Percentiles rank a stretch among this genome's conserved stretches.
These are phyloP conservation scores for Paramecium tetraurelia DNA, from an alignment of 73 alveolate genomes.

Conservation along the genomic window DNA sequence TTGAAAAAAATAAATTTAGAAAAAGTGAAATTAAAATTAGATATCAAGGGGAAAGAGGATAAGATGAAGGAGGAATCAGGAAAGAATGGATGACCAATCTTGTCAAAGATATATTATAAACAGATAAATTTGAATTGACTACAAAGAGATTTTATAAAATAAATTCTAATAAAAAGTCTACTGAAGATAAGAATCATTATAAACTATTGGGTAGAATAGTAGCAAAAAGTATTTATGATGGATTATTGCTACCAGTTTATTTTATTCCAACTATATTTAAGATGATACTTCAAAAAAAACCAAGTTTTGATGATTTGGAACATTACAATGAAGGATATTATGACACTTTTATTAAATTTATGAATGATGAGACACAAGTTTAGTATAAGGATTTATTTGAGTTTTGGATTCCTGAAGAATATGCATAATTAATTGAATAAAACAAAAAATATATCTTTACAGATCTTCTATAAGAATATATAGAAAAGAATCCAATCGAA, in stretches of 20 bases:
- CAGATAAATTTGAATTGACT: constrained; percentile 31
- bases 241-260: neutral
- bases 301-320: constrained; percentile 32
- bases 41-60: constrained; percentile 50
- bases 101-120: constrained; percentile 25
- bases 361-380: constrained; percentile 29
- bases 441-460: neutral
- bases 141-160: constrained; percentile 17
- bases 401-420: constrained; percentile 50
- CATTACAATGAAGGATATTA: constrained; percentile 49
- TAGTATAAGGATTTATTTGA: constrained; percentile 16
- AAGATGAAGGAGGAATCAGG: constrained; percentile 50
- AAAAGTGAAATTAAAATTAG: neutral
- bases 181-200: neutral
- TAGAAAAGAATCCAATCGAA: neutral
- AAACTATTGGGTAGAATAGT: constrained; percentile 5
- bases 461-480: neutral
- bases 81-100: constrained; percentile 56
- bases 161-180: neutral
- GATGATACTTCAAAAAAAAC: neutral
- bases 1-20: constrained; percentile 9
- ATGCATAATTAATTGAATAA: neutral
- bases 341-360: constrained; percentile 22
- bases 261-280: constrained; percentile 15
- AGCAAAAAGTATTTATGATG: constrained; percentile 35